Evolutionary conservation across 2,329 filamentous ascomycete genomes (phyloP).

Genomic region (Microdochium paspali): DNA sequence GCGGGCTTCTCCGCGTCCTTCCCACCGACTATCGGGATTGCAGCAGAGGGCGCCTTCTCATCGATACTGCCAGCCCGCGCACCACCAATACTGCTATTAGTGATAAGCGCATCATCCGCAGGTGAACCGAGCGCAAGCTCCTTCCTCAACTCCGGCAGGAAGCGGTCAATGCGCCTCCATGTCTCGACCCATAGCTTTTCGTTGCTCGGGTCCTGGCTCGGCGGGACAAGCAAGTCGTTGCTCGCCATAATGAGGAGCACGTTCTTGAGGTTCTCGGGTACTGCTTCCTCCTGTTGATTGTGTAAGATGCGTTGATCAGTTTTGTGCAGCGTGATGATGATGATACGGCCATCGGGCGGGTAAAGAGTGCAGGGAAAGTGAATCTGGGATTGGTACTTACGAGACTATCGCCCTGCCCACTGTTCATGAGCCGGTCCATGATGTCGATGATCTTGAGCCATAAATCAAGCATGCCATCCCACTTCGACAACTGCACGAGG

Average conservation of each 20-base stretch:
- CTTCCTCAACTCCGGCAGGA: constrained; percentile 49
- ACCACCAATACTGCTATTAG: too few relatives aligned
- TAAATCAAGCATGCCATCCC: constrained; percentile 81
- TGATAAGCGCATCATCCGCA: too few relatives aligned
- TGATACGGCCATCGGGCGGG: too few relatives aligned
- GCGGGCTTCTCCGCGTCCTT: too few relatives aligned
- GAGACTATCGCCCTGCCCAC: constrained; percentile 80
- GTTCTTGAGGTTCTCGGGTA: constrained; percentile 92
- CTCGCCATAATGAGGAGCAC: constrained; percentile 91
- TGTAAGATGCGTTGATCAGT: not conserved
- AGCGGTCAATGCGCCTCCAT: constrained; percentile 57
- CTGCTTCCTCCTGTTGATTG: constrained; percentile 69
- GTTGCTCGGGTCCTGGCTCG: constrained; percentile 44
- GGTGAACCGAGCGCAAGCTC: constrained; percentile 51
- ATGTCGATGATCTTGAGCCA: constrained; percentile 91
- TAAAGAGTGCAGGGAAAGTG: not conserved
- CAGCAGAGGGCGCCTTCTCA: too few relatives aligned
- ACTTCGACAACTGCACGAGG: constrained; percentile 71
- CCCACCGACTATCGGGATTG: too few relatives aligned
- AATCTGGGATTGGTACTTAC: too few relatives aligned
- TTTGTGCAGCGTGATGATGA: too few relatives aligned
- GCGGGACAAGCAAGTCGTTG: constrained; percentile 72
- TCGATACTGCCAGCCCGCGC: too few relatives aligned
- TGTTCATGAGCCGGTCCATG: constrained; percentile 94
- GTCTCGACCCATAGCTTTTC: constrained; percentile 52